These are phyloP conservation scores for Pezicula radicicola DNA, from an alignment of 2,329 filamentous ascomycete genomes.

Conservation along the genomic window DNA sequence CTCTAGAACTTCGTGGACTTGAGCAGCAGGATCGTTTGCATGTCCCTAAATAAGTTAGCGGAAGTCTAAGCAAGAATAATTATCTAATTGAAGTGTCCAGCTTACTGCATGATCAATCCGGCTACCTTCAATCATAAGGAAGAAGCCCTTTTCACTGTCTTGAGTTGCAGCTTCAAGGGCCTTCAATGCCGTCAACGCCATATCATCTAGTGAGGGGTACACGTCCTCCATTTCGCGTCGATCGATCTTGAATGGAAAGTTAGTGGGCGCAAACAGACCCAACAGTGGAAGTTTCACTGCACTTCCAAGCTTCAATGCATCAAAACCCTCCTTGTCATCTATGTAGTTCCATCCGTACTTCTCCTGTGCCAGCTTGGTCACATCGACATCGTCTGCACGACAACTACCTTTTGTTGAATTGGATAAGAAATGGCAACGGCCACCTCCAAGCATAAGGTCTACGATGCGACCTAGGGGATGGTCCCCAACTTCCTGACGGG, in stretches of 20 bases:
- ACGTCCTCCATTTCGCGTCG: conserved; percentile 72
- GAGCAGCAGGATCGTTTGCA: conserved; percentile 77
- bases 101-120: conserved; percentile 81
- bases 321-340: conserved; percentile 69
- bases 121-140: conserved; percentile 97
- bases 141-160: conserved; percentile 88
- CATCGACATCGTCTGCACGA: conserved; percentile 72
- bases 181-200: conserved; percentile 78
- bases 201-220: conserved; percentile 89
- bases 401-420: conserved; percentile 82
- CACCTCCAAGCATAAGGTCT: conserved; percentile 90
- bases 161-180: conserved; percentile 78
- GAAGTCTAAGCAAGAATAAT: neutral
- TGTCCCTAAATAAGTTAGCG: conserved; percentile 49
- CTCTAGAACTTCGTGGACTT: conserved; percentile 89
- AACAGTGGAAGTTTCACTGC: conserved; percentile 75
- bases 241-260: conserved; percentile 94
- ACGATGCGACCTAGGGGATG: conserved; percentile 84
- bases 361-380: conserved; percentile 69
- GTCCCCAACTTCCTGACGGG: conserved; percentile 85
- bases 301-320: conserved; percentile 65
- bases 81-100: no score
- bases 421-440: conserved; percentile 87
- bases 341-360: conserved; percentile 80
- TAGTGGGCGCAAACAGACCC: conserved; percentile 76